Conservation (phyloP, 2,329 filamentous ascomycete species). For the Sporothrix dimorphospora region DNA sequence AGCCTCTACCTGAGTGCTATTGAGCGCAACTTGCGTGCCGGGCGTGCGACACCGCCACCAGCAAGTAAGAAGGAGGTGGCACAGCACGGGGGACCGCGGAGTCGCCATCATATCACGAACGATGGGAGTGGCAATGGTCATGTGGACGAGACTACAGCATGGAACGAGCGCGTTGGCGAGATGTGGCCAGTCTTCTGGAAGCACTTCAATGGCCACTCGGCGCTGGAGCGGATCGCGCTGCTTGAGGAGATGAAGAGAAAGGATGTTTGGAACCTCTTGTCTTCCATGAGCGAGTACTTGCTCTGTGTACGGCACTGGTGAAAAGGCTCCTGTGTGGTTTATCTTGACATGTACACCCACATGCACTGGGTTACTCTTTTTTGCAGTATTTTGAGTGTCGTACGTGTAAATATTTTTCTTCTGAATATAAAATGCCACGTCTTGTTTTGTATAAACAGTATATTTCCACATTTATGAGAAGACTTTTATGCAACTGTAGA, state of each 20-base stretch:
- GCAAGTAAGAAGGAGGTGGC: constrained; percentile 30
- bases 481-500: too few relatives aligned
- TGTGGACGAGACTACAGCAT: constrained; percentile 35
- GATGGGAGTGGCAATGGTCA: not conserved
- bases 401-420: not conserved
- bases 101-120: not conserved
- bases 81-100: constrained; percentile 16
- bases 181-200: constrained; percentile 76
- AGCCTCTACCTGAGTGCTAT: constrained; percentile 71
- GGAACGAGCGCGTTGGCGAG: constrained; percentile 61
- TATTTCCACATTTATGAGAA: not conserved
- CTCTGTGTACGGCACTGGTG: constrained; percentile 72
- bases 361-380: not conserved
- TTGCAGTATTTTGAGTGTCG: not conserved
- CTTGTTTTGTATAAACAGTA: not conserved
- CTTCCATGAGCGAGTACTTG: constrained; percentile 68
- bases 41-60: constrained; percentile 30
- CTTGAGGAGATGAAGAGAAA: constrained; percentile 86
- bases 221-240: constrained; percentile 84
- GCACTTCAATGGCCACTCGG: constrained; percentile 85
- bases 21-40: constrained; percentile 50
- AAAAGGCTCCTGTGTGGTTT: not conserved
- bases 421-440: not conserved
- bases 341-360: not conserved
- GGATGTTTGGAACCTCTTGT: constrained; percentile 70